Percentiles rank a stretch among this genome's conserved stretches.
Conservation (phyloP, 163 green algal genomes). For the Chlamydomonas reinhardtii region DNA sequence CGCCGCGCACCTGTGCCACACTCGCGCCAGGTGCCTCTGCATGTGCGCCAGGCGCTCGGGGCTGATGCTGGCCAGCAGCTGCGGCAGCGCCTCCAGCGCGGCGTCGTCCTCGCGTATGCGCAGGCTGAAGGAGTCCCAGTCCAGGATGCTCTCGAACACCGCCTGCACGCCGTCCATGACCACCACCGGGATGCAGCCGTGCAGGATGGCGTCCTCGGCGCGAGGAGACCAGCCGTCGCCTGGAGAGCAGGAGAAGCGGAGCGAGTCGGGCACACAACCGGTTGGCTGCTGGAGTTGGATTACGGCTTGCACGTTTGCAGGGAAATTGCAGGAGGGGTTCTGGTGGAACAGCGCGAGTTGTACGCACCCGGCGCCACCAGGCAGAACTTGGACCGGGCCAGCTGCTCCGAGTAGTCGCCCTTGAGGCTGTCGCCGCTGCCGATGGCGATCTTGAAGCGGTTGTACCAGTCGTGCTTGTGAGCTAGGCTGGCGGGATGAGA, state of each 20-base stretch:
- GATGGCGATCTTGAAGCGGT: slow-evolving; percentile 50
- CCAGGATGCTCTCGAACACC: slow-evolving; percentile 57
- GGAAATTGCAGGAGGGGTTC: too few species aligned
- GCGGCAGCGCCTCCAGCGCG: slow-evolving; percentile 35
- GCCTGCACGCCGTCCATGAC: slow-evolving; percentile 42
- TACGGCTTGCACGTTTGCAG: too few species aligned
- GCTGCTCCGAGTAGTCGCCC: slow-evolving; percentile 45
- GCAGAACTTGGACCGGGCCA: slow-evolving; percentile 61
- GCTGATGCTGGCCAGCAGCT: slow-evolving; percentile 54
- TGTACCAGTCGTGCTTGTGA: slow-evolving; percentile 24
- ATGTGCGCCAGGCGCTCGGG: slow-evolving; percentile 52
- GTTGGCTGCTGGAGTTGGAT: too few species aligned
- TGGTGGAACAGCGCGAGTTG: too few species aligned
- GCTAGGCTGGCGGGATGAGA: neutral
- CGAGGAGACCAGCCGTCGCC: slow-evolving; percentile 3
- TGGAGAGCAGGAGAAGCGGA: neutral
- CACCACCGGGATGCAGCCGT: slow-evolving; percentile 25
- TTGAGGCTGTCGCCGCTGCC: slow-evolving; percentile 6
- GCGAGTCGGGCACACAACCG: too few species aligned
- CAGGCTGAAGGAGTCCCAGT: slow-evolving; percentile 48
- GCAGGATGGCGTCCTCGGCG: slow-evolving; percentile 22
- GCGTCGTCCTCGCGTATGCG: slow-evolving; percentile 17
- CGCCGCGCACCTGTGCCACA: slow-evolving; percentile 52
- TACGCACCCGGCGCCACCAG: slow-evolving; percentile 58
- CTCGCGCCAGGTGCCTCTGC: slow-evolving; percentile 50